These are phyloP conservation scores for Candida boleticola DNA, from an alignment of 805 yeast species.

Conservation along the genomic window DNA sequence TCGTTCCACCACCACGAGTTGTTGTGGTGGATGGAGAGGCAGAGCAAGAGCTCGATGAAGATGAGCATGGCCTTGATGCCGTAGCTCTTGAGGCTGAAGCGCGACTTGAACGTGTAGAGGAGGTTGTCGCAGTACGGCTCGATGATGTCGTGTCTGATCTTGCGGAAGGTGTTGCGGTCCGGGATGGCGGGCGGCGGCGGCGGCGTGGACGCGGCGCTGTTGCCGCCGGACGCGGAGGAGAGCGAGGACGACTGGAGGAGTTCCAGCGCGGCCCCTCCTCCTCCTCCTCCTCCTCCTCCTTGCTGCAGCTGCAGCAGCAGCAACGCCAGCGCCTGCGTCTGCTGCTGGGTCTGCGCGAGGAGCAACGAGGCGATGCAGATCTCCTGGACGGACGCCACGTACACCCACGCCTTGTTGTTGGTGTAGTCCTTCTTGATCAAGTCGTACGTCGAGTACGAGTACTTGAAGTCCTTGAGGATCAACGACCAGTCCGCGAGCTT, in stretches of 20 bases:
- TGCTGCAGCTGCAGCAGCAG: not conserved
- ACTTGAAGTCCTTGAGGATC: constrained; percentile 84
- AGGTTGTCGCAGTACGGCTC: constrained; percentile 69
- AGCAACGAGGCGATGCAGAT: constrained; percentile 76
- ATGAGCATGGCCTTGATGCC: constrained; percentile 67
- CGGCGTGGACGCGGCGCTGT: not conserved
- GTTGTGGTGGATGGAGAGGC: constrained; percentile 40
- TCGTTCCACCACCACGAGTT: constrained; percentile 47
- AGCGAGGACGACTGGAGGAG: too few species aligned
- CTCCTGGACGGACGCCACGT: constrained; percentile 83
- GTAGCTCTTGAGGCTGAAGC: constrained; percentile 67
- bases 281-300: not conserved
- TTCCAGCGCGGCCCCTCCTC: not conserved
- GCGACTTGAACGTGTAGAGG: constrained; percentile 69
- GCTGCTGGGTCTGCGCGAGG: constrained; percentile 50
- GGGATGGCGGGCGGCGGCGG: constrained; percentile 19
- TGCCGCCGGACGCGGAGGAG: not conserved
- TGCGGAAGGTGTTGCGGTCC: constrained; percentile 41
- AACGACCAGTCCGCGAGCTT: constrained; percentile 91
- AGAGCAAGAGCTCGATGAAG: constrained; percentile 66
- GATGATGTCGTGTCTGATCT: constrained; percentile 51
- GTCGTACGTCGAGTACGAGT: constrained; percentile 82
- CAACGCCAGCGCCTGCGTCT: not conserved
- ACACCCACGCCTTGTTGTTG: constrained; percentile 75
- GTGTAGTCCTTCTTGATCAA: constrained; percentile 72